Base-by-base conservation (phyloP, 345 rosid genomes). In the Moricandia arvensis region DNA sequence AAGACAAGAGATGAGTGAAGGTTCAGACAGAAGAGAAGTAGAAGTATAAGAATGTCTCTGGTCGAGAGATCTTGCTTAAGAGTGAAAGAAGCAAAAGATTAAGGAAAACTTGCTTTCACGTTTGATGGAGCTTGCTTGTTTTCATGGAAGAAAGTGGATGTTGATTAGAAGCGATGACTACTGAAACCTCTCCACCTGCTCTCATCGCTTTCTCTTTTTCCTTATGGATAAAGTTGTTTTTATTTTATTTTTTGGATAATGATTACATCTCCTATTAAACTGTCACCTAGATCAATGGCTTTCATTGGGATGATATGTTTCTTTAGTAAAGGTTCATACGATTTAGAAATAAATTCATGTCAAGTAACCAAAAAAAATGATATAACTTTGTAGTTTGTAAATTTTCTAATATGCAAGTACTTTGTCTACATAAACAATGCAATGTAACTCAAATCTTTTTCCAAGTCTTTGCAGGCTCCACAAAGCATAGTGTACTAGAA, bases 101-200 rank as follows among this genome's bases (percentile, higher is more conserved):
- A 4, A 51, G 27, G 60, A 11, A 51, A 73, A 10, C 57, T 79
- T 79, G 81, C 81, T 79, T 79, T 54, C 78, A 79, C 81, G 81
- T 62, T 73, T 30, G 61, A 68, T 73, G 0, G 53, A 55, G 5
- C 51, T 79, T 79, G 78, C 74, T 79, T 73, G 69, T 79, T 73
- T 73, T 43, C 77, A 69, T 73, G 81, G 81, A 73, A 53, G 4
- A 66, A 49, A 24, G 77, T 61, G 43, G 78, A 53, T n/a, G 74
- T 73, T 53, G 74, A 62, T 79, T 68, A 55, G 78, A 78, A 73
- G 81, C 81, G 70, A 78, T 45, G 65, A 73, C 81, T 72, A 77
- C 80, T 65, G 3, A 41, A 29, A 57, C 34, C 54, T 38, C 4
- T 6, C 12, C 38, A 57, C 26, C 73, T 72, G 12, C 49, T 71